These are phyloP conservation scores for Sarocladiaceae sp. DNA, from an alignment of 2,329 filamentous ascomycete genomes.

Conservation along the genomic window DNA sequence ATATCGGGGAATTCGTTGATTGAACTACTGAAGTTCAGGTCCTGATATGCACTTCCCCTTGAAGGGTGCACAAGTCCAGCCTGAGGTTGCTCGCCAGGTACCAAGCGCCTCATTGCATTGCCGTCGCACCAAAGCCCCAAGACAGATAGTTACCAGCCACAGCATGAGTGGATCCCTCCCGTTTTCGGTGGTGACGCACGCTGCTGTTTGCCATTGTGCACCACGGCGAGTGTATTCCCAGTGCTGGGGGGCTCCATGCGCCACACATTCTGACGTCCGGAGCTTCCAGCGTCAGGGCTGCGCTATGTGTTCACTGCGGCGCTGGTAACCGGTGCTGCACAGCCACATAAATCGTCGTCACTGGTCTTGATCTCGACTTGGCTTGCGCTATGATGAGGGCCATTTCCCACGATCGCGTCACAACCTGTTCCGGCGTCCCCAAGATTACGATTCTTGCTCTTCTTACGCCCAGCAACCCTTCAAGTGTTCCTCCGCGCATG, in stretches of 20 bases:
- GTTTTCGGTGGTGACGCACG: not conserved
- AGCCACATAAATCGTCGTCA: slow-evolving; percentile 10
- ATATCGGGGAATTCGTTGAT: too few species aligned
- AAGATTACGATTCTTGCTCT: not conserved
- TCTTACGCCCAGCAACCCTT: not conserved
- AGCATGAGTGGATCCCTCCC: not conserved
- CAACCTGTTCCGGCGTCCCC: slow-evolving; percentile 3
- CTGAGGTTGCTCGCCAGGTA: not conserved
- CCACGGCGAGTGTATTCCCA: too few species aligned
- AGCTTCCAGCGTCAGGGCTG: too few species aligned
- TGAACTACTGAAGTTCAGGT: too few species aligned
- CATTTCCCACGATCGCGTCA: slow-evolving; percentile 10
- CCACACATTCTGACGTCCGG: not conserved
- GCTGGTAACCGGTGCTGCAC: not conserved
- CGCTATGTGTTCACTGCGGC: too few species aligned
- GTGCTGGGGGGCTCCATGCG: not conserved
- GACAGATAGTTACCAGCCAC: not conserved
- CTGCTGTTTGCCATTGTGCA: too few species aligned
- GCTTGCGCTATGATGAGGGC: slow-evolving; percentile 8
- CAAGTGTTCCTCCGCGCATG: not conserved
- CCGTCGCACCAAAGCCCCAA: not conserved
- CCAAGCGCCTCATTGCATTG: not conserved
- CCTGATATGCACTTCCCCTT: too few species aligned
- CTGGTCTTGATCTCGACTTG: not conserved
- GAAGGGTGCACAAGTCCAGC: not conserved